phyloP scores from a whole-genome alignment of 1,284 basidiomycete genomes.

The Sanghuangporus sanghuang region DNA sequence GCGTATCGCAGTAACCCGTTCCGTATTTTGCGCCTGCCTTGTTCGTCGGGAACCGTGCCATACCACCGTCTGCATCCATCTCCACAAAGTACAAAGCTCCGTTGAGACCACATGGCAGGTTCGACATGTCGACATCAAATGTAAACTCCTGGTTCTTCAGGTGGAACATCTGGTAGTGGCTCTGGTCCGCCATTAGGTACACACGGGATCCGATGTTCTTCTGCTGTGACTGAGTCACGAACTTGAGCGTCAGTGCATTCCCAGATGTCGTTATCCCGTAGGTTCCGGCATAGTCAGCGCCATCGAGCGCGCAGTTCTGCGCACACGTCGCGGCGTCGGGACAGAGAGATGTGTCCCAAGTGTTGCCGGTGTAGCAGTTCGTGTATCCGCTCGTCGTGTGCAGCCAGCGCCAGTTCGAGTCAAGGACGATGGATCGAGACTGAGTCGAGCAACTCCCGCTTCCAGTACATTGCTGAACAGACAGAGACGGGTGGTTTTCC shows the following conservation, averaged over 20 bases:
- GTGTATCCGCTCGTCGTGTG: slow-evolving; percentile 38
- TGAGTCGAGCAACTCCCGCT: slow-evolving; percentile 34
- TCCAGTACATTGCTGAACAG: slow-evolving; percentile 36
- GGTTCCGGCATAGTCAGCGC: slow-evolving; percentile 33
- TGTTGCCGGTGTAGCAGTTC: slow-evolving; percentile 55
- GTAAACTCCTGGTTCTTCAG: slow-evolving; percentile 26
- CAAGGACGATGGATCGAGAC: slow-evolving; percentile 35
- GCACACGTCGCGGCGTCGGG: slow-evolving; percentile 41
- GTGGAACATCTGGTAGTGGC: slow-evolving; percentile 26
- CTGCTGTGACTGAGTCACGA: slow-evolving; percentile 20
- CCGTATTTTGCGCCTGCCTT: slow-evolving; percentile 54
- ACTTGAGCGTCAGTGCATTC: slow-evolving; percentile 30
- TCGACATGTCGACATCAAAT: slow-evolving; percentile 26
- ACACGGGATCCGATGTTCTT: slow-evolving; percentile 27
- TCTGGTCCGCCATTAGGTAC: slow-evolving; percentile 24
- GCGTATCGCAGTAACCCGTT: slow-evolving; percentile 53
- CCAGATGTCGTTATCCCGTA: slow-evolving; percentile 40
- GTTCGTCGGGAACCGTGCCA: slow-evolving; percentile 43
- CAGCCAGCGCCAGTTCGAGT: slow-evolving; percentile 51
- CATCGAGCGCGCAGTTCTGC: slow-evolving; percentile 33
- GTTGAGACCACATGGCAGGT: slow-evolving; percentile 28
- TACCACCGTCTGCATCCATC: slow-evolving; percentile 53
- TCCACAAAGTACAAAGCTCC: slow-evolving; percentile 39
- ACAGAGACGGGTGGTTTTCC: slow-evolving; percentile 37
- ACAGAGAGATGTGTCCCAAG: slow-evolving; percentile 44